Evolutionary conservation across 2,329 filamentous ascomycete genomes (phyloP), one percentile per base, ranked within the genome.

Genomic region (Hypoxylon sp.): DNA sequence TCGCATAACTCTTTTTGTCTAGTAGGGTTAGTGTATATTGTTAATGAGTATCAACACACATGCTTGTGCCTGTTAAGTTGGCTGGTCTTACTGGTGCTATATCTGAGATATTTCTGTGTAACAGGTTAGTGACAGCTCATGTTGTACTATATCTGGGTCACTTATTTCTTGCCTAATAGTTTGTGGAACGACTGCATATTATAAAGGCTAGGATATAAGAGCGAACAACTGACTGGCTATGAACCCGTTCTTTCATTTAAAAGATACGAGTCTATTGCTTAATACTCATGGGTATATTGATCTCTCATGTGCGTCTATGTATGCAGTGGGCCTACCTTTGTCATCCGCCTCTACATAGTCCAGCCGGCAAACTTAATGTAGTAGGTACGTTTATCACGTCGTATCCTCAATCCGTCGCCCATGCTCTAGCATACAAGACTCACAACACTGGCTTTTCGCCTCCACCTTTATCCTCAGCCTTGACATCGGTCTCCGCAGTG

Each of bases 21-120:
- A 32, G 21, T 57, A 57, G 54, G 54, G 29, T 59, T 65, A 65
- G 62, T 65, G 62, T 65, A 65, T 65, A 65, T 65, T 65, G 44
- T 60, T 65, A 65, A 65, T 65, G 62, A 58, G 21, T 42, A 54
- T 21, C 42, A 32, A 48, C 47, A 48, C 21, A 1, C n/a, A 19
- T 44, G 5, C 6, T 24, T 19, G 50, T 59, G 47, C 48, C 35
- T 35, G 46, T 29, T 39, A 42, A 19, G 17, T 54, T 51, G 55
- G 55, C 27, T n/a, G 24, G 24, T n/a, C 46, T 11, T 50, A 8
- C 4, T 50, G 10, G 46, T 44, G 39, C 7, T 44, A 21, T 44
- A 11, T 44, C 17, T 42, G 37, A 42, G 37, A 44, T 44, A 11
- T 11, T 44, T 3, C 11, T 21, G 17, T 44, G n/a, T 37, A 37